Conservation (phyloP, 768 basidiomycete genomes). For the Tulasnella calospora region DNA sequence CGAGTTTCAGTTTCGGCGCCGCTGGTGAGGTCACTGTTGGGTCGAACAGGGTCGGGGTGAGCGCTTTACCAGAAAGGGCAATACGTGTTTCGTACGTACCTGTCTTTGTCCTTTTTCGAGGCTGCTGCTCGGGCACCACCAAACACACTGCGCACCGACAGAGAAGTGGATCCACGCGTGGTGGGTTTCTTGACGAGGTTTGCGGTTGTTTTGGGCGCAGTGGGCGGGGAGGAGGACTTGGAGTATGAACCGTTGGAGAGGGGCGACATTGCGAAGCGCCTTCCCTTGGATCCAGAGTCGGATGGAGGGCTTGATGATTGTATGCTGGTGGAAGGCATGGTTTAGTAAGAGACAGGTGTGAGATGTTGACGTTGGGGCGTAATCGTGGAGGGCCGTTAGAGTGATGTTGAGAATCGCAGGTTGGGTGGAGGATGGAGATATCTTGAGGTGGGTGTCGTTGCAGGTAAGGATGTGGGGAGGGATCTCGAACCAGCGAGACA, state of each 20-base stretch:
- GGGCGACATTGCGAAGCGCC: background rate
- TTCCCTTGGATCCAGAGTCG: background rate
- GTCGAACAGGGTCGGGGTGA: background rate
- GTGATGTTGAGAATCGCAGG: background rate
- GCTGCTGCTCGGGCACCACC: background rate
- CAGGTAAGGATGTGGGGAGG: background rate
- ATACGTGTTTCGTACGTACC: slow-evolving; percentile 5
- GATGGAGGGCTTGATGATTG: background rate
- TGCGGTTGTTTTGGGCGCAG: background rate
- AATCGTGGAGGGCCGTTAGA: background rate
- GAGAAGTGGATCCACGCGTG: background rate
- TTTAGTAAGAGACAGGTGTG: background rate
- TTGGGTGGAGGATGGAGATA: background rate
- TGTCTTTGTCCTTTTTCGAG: background rate
- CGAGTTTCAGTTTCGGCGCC: background rate
- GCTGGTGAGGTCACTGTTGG: background rate
- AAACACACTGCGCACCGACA: background rate
- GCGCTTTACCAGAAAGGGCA: slow-evolving; percentile 1
- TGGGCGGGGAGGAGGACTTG: slow-evolving; percentile 1
- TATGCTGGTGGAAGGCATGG: background rate
- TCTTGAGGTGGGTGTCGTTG: background rate
- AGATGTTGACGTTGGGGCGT: background rate
- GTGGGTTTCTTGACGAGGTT: slow-evolving; percentile 1
- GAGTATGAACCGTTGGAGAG: background rate
- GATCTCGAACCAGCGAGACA: background rate